Conservation (phyloP, 2,329 filamentous ascomycete species). For the Leptographium flavum region DNA sequence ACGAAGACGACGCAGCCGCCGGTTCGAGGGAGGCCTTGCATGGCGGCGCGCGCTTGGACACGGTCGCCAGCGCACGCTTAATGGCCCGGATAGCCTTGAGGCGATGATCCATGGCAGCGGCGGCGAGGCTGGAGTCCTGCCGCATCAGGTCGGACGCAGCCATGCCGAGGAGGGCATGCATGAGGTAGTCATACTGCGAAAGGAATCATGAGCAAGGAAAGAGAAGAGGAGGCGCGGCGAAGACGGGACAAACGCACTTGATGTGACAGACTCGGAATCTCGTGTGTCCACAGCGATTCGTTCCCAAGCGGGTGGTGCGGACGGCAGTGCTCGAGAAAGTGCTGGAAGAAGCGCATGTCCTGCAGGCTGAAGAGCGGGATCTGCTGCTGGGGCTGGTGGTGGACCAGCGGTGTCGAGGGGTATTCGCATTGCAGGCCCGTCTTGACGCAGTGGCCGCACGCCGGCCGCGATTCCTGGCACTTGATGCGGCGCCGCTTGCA, state of each 20-base stretch:
- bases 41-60: conserved; percentile 21
- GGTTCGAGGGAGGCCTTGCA: conserved; percentile 6
- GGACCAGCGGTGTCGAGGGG: conserved; percentile 33
- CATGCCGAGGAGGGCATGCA: conserved; percentile 56
- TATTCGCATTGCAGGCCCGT: conserved; percentile 50
- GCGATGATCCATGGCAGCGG: conserved; percentile 48
- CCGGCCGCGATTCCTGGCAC: conserved; percentile 52
- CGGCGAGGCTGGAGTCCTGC: conserved; percentile 33
- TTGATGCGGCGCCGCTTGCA: conserved; percentile 55
- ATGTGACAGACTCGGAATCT: conserved; percentile 53
- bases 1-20: background rate
- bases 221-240: background rate
- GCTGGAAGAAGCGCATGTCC: conserved; percentile 57
- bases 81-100: conserved; percentile 50
- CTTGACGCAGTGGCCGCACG: conserved; percentile 49
- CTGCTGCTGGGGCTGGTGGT: conserved; percentile 42
- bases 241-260: conserved; percentile 29
- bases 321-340: conserved; percentile 47
- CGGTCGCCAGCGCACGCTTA: conserved; percentile 35
- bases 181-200: conserved; percentile 49
- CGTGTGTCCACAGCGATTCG: conserved; percentile 51
- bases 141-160: conserved; percentile 50
- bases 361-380: conserved; percentile 45
- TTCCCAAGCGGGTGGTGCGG: conserved; percentile 52
- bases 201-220: background rate